Evolutionary conservation across 176 grass and related monocot species (phyloP).

Genomic region (Ensete ventricosum): DNA sequence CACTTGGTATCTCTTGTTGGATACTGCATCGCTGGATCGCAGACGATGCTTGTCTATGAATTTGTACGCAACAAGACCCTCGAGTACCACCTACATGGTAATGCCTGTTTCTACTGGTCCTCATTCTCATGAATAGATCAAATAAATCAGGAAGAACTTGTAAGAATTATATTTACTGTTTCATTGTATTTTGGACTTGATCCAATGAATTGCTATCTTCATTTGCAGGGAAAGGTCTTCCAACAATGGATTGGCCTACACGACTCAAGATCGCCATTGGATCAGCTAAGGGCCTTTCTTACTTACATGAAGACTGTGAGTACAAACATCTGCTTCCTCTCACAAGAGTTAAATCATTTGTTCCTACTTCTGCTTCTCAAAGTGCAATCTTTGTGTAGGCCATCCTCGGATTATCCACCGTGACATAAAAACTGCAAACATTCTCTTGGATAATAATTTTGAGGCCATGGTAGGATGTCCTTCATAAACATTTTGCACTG

Average conservation of each 20-base stretch:
- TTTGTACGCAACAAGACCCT: constrained; percentile 76
- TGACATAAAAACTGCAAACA: constrained; percentile 91
- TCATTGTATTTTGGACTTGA: background rate
- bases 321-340: background rate
- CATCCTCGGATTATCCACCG: constrained; percentile 94
- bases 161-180: no score
- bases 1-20: constrained; percentile 95
- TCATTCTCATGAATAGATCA: no score
- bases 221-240: constrained; percentile 43
- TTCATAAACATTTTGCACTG: background rate
- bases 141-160: no score
- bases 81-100: constrained; percentile 74
- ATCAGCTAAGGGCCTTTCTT: constrained; percentile 87
- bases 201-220: background rate
- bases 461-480: constrained; percentile 56
- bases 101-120: background rate
- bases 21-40: constrained; percentile 66
- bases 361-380: background rate
- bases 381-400: constrained; percentile 28
- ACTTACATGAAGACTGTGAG: constrained; percentile 98
- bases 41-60: constrained; percentile 88
- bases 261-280: constrained; percentile 82
- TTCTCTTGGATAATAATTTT: constrained; percentile 83
- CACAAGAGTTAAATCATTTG: background rate
- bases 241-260: constrained; percentile 58